These are phyloP conservation scores for Fonsecaea nubica DNA, from an alignment of 2,329 filamentous ascomycete species.

Conservation along the genomic window DNA sequence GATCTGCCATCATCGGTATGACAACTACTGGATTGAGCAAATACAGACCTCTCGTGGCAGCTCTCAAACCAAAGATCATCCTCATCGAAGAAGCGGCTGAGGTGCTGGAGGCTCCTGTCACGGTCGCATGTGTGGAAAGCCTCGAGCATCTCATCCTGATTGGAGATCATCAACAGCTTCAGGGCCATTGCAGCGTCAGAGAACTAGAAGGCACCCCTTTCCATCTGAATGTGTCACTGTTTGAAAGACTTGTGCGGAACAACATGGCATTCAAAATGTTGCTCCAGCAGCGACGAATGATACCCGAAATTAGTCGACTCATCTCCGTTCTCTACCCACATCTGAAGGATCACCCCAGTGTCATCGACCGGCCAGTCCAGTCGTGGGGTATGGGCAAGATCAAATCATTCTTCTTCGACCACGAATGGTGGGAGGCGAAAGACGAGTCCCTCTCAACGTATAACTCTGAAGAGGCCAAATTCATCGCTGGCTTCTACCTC, in stretches of 20 bases:
- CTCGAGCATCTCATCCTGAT: slow-evolving; percentile 72
- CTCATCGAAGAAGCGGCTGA: slow-evolving; percentile 84
- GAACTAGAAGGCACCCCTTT: slow-evolving; percentile 67
- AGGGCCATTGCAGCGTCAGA: slow-evolving; percentile 68
- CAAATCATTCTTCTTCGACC: slow-evolving; percentile 68
- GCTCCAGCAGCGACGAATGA: slow-evolving; percentile 73
- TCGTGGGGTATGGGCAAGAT: slow-evolving; percentile 61
- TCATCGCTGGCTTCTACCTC: slow-evolving; percentile 74
- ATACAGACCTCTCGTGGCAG: slow-evolving; percentile 73
- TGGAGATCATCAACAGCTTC: slow-evolving; percentile 81
- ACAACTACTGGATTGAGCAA: slow-evolving; percentile 85
- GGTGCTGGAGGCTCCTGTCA: slow-evolving; percentile 65
- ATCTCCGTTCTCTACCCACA: slow-evolving; percentile 67
- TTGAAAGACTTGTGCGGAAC: slow-evolving; percentile 76
- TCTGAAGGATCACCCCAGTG: slow-evolving; percentile 64
- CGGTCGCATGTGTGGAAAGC: slow-evolving; percentile 65
- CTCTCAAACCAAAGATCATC: slow-evolving; percentile 69
- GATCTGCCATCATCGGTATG: slow-evolving; percentile 66
- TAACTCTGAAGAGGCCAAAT: slow-evolving; percentile 75
- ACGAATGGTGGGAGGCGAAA: slow-evolving; percentile 68
- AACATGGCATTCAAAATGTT: slow-evolving; percentile 69
- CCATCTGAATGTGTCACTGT: slow-evolving; percentile 75
- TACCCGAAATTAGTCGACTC: slow-evolving; percentile 69
- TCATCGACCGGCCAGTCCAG: slow-evolving; percentile 59
- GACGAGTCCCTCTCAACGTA: slow-evolving; percentile 70